Base-by-base conservation (phyloP, 176 grass and related monocot species). In the Tuctoria greenei region DNA sequence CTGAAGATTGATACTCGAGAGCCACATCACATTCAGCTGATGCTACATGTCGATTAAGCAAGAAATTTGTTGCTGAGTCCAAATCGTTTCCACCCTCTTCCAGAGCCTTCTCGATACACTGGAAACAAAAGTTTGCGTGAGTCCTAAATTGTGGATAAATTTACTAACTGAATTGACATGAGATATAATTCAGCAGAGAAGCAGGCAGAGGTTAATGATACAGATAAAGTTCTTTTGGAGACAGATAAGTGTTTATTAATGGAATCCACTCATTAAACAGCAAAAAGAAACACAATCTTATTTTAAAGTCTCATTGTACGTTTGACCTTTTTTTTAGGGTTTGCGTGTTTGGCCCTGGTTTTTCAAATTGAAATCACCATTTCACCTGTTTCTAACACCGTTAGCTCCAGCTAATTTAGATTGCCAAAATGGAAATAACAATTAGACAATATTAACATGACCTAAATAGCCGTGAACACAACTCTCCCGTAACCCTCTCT, bases 41-140 rank as follows among this genome's bases (percentile, higher is more conserved):
- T 66, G 69, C 52, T 16, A 64, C 55, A 44, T n/a, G 73, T 20
- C 74, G 78, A 82, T 81, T 69, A 50, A 81, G 62, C 24, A 87
- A 84, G 67, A 54, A 76, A 81, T 81, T 84, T 58, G 81, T 87
- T 40, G 89, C 73, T 73, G 78, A 73, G 84, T 84, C 89, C 20
- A 91, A 73, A 87, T 87, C 40, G 14, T 91, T 87, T 74, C 69
- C 85, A 84, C 72, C 74, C 47, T 86, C 67, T 64, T 84, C 85
- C 35, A 91, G 85, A 50, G 77, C 67, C 18, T 72, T 71, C 47
- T 87, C 84, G 74, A 91, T 75, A 62, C 81, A 65, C 89, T 91
- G 89, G 47, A 87, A 71, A 26, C 25, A 65, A 65, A 86, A 86
- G 28, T 10, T 64, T 56, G 5, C 3, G 31, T 31, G 31, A 31